Evolutionary conservation across 306 rosid species (phyloP).

Genomic region (Trifolium pratense): DNA sequence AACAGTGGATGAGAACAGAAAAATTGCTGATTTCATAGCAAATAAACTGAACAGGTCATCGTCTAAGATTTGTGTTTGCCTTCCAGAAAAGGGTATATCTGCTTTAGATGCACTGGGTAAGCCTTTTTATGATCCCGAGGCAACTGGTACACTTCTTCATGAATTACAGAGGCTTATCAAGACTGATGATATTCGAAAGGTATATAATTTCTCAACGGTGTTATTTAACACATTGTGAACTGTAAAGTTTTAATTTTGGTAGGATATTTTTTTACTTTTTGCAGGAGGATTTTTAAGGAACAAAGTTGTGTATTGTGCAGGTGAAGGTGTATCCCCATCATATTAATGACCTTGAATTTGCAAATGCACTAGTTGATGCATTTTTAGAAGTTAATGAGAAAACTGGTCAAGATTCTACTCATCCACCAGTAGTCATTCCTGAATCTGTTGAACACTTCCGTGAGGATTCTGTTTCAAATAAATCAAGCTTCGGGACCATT

Average conservation of each 20-base stretch:
- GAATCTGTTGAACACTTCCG: conserved; percentile 45
- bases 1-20: conserved; percentile 75
- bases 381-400: conserved; percentile 69
- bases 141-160: conserved; percentile 63
- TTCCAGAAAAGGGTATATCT: conserved; percentile 88
- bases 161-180: conserved; percentile 72
- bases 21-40: conserved; percentile 77
- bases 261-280: conserved; percentile 18
- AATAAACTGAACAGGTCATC: conserved; percentile 71
- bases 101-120: conserved; percentile 85
- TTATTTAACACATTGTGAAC: not conserved
- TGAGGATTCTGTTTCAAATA: conserved; percentile 46
- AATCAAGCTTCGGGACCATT: conserved; percentile 46
- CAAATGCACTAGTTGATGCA: conserved; percentile 76
- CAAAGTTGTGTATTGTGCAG: conserved; percentile 50
- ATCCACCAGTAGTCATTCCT: conserved; percentile 43
- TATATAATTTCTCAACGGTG: conserved; percentile 38
- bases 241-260: conserved; percentile 29
- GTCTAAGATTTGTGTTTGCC: conserved; percentile 74
- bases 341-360: conserved; percentile 82
- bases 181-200: conserved; percentile 67
- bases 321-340: conserved; percentile 78
- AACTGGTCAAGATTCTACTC: conserved; percentile 44
- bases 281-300: conserved; percentile 1
- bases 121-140: conserved; percentile 80